phyloP scores from a whole-genome alignment of 2,329 filamentous ascomycete genomes.

The Hirsutella thompsonii region DNA sequence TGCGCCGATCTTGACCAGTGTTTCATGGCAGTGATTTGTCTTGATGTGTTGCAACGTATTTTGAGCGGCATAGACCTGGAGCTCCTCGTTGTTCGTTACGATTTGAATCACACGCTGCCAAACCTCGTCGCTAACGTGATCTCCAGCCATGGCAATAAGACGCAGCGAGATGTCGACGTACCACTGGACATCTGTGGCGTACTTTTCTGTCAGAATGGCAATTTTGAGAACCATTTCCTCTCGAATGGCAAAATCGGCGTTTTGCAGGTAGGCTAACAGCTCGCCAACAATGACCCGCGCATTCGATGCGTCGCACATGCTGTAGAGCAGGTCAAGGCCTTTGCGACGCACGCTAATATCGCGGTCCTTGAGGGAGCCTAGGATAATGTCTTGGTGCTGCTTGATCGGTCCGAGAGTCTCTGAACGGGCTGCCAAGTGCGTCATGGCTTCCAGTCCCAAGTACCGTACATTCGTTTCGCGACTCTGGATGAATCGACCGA shows the following conservation, averaged over 20 bases:
- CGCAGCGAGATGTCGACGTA: constrained; percentile 96
- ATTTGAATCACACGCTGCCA: constrained; percentile 99
- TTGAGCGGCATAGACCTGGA: constrained; percentile 91
- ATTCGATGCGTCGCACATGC: constrained; percentile 98
- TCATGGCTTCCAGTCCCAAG: constrained; percentile 93
- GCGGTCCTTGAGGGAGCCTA: constrained; percentile 84
- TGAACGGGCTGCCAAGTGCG: constrained; percentile 83
- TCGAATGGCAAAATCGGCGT: constrained; percentile 91
- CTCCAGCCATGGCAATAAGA: constrained; percentile 89
- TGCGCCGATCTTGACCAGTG: constrained; percentile 90
- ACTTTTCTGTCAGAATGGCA: constrained; percentile 95
- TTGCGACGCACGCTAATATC: constrained; percentile 97
- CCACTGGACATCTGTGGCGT: constrained; percentile 97
- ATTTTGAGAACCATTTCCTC: constrained; percentile 99
- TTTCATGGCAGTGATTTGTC: constrained; percentile 89
- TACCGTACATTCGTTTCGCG: constrained; percentile 96
- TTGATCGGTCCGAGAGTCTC: constrained; percentile 96
- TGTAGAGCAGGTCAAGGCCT: constrained; percentile 91
- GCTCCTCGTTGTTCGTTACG: constrained; percentile 96
- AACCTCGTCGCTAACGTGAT: constrained; percentile 97
- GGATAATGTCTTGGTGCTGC: constrained; percentile 91
- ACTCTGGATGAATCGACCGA: constrained; percentile 94
- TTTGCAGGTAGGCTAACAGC: constrained; percentile 86
- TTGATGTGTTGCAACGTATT: constrained; percentile 90
- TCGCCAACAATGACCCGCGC: constrained; percentile 88